Percentiles rank a stretch among this genome's conserved stretches.
phyloP scores from a whole-genome alignment of 495 filamentous ascomycete genomes.

The Penicillium dipodomyicola region DNA sequence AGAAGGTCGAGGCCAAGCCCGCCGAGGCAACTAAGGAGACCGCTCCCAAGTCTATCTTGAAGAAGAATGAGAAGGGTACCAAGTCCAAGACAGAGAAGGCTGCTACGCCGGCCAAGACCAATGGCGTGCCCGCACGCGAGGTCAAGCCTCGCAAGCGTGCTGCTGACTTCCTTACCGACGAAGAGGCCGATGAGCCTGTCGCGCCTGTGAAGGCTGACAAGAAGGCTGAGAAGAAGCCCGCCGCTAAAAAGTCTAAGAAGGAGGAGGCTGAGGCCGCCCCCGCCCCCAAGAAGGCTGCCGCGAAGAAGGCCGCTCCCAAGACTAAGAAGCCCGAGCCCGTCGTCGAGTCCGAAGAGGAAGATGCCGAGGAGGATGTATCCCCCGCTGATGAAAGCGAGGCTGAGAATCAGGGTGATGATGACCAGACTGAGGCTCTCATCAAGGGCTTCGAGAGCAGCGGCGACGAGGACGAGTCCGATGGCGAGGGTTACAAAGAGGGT shows the following conservation, averaged over 20 bases:
- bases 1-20: constrained; percentile 47
- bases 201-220: constrained; percentile 26
- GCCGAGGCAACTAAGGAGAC: constrained; percentile 25
- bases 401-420: constrained; percentile 50
- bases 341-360: constrained; percentile 26
- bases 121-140: constrained; percentile 38
- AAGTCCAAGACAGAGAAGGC: constrained; percentile 28
- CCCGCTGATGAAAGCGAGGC: constrained; percentile 29
- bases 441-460: constrained; percentile 80
- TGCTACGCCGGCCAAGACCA: constrained; percentile 30
- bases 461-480: constrained; percentile 55
- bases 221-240: constrained; percentile 26
- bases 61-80: constrained; percentile 34
- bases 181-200: constrained; percentile 36
- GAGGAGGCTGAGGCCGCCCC: constrained; percentile 29
- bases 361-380: constrained; percentile 23
- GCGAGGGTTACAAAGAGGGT: constrained; percentile 54
- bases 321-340: constrained; percentile 24
- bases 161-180: constrained; percentile 50
- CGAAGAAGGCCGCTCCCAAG: constrained; percentile 26
- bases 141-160: constrained; percentile 54
- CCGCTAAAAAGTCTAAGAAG: constrained; percentile 44
- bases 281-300: constrained; percentile 36
- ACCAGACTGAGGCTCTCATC: constrained; percentile 68
- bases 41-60: constrained; percentile 39